phyloP scores from a whole-genome alignment of 805 yeast species.

The Teunomyces aglyptinius region DNA sequence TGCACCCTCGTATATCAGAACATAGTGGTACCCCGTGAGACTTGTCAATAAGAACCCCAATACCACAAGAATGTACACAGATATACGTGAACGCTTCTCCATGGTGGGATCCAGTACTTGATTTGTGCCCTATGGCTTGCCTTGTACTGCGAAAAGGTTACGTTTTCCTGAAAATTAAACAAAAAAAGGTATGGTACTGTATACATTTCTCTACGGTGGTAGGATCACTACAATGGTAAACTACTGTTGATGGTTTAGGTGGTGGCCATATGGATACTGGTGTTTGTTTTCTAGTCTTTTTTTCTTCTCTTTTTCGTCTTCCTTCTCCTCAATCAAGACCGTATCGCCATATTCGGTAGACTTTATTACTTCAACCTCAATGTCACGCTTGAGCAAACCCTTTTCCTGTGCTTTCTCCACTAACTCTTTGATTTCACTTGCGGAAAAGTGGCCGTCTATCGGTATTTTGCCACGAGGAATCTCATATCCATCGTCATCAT shows the following conservation, averaged over 20 bases:
- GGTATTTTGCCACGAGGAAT: constrained; percentile 40
- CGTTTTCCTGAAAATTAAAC: too few species aligned
- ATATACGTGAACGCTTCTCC: constrained; percentile 2
- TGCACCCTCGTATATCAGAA: constrained; percentile 22
- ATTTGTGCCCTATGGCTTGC: neutral
- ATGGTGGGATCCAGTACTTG: neutral
- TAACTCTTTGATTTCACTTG: constrained; percentile 30
- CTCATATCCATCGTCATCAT: constrained; percentile 36
- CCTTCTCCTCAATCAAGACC: constrained; percentile 20
- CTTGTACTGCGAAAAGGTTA: neutral
- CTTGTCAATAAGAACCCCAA: constrained; percentile 10
- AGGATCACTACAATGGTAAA: neutral
- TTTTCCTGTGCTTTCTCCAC: constrained; percentile 30
- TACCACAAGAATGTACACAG: constrained; percentile 1
- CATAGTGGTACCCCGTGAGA: constrained; percentile 15
- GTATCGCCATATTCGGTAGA: constrained; percentile 29
- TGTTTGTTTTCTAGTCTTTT: neutral
- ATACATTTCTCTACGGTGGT: neutral
- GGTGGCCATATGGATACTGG: neutral
- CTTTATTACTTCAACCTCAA: constrained; percentile 25
- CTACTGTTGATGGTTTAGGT: neutral
- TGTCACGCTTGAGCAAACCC: constrained; percentile 24
- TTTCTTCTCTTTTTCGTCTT: constrained; percentile 7
- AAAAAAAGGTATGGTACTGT: neutral
- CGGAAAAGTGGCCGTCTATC: constrained; percentile 40